Evolutionary conservation across 1,284 basidiomycete genomes (phyloP), one percentile per base, ranked within the genome.

Genomic region (Ustilago bromivora): DNA sequence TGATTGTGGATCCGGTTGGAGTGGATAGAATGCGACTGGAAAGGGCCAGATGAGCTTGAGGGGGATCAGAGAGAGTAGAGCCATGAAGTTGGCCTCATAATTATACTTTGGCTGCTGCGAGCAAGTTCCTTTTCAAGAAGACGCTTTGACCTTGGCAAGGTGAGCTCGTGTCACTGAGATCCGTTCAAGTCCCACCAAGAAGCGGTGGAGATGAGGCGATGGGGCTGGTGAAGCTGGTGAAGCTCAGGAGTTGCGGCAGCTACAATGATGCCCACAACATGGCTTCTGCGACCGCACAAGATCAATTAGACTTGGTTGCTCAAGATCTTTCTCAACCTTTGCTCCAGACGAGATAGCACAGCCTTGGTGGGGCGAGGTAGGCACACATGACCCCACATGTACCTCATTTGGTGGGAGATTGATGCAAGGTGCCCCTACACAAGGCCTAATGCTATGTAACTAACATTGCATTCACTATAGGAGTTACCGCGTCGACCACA

Each of bases 121-220:
- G 49, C 49, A 51, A 32, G 28, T 13, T 28, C 49, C 15, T 8
- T 15, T 51, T 1, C 23, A 51, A 51, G 49, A 40, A 11, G 28
- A 51, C 49, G 49, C 49, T 51, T 31, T 31, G 49, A 17, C 49
- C 49, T 51, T 51, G 49, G 13, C 28, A 31, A 28, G 28, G 31
- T 46, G 17, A 15, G 6, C 7, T 15, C n/a, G n/a, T 15, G 43
- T 15, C n/a, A 11, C n/a, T 10, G n/a, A 7, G n/a, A 23, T 19
- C n/a, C 17, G 19, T 46, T 17, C 7, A 15, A 6, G 43, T 51
- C 28, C 28, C 49, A 32, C 8, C 23, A 51, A 15, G 12, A 31
- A 7, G 49, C 49, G 49, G 49, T 32, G 31, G 41, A 4, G 15
- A 46, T 7, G 41, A 46, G n/a, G 41, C 10, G 13, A 15, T 3